Evolutionary conservation across 208 protist genomes (phyloP), one percentile per base, ranked within the genome.

Genomic region (Trypanosoma scelopori): DNA sequence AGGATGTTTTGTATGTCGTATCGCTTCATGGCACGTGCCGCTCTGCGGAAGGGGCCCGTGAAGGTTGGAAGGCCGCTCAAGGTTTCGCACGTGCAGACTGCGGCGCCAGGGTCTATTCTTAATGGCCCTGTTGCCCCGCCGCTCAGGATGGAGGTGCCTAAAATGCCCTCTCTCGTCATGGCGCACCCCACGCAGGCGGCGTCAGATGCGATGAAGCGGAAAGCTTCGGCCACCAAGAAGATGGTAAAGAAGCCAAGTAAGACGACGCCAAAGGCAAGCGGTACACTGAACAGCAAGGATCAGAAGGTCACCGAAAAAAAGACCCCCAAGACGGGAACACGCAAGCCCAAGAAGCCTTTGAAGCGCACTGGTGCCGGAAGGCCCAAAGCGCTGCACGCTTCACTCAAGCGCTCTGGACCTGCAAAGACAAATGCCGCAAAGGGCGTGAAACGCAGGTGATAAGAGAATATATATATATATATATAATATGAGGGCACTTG

Each of bases 291-390:
- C 16, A 7, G 30, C 13, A 52, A 45, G 43, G 13, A 43, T 13
- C 25, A 30, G 16, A 61, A 64, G n/a, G 20, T 37, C 2, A 5
- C 51, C 11, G 48, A 73, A 51, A 37, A 46, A 49, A 57, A 50
- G 27, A 20, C 39, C 27, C 25, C 11, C 13, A 71, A 80, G 65
- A 53, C 73, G 65, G 39, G 35, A 9, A 41, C 57, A 11, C 32
- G 32, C 32, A 37, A 37, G 49, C 32, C 43, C 47, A 80, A 68
- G 70, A 75, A 65, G 62, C 28, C 15, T 45, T 0, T 61, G 49
- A 53, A 65, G 37, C 35, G 12, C 16, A 48, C 11, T 32, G 7
- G 2, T 13, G 42, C 25, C 7, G 47, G 25, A 1, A 62, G 47
- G 22, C 28, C 32, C 51, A 69, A 69, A 25, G 32, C n/a, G 3